Base-by-base conservation (phyloP, 2,329 filamentous ascomycete genomes). In the Stagonosporopsis chrysanthemi region DNA sequence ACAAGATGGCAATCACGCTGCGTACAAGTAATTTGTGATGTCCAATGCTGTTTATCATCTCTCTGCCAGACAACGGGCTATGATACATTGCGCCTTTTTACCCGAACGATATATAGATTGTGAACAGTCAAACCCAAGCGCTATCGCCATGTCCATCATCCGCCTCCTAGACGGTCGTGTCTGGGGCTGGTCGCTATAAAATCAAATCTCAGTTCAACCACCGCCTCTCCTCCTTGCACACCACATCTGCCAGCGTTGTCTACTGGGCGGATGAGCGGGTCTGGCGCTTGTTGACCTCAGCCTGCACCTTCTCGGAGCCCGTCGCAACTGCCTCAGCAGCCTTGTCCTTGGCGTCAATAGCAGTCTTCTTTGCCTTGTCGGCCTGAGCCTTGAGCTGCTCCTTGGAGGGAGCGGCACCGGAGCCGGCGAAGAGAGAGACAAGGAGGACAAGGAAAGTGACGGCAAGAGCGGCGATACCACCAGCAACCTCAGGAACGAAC, bases 401-500 rank as follows among this genome's bases (percentile, higher is more conserved):
- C 64, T 90, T 86, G 42, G 90, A 84, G 40, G 90, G 79, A 61
- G 77, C 81, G 54, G 85, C 83, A 69, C 83, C 83, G 69, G 85
- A 83, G 69, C 94, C 78, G 63, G 90, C 80, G 62, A 90, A 79
- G 63, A 96, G 78, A 58, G 96, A 71, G 66, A 86, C 84, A 60
- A 90, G 78, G 63, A 97, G 70, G 65, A 89, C 86, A 60, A 96
- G 75, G 66, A 95, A 73, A 45, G 89, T 87, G 54, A 92, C 80
- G 42, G 88, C 75, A 63, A 92, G 77, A 65, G 88, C 90, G 73
- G 83, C 90, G 72, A 96, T 81, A 72, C 87, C 91, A 73, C 88
- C 92, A 63, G 92, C 91, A 68, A 96, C 89, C 81, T 97, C 95
- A 65, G 95, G 95, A 64, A 97, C 90, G 70, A 92, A 90, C 82